phyloP scores from a whole-genome alignment of 306 rosid genomes.

The Mimosa pudica region DNA sequence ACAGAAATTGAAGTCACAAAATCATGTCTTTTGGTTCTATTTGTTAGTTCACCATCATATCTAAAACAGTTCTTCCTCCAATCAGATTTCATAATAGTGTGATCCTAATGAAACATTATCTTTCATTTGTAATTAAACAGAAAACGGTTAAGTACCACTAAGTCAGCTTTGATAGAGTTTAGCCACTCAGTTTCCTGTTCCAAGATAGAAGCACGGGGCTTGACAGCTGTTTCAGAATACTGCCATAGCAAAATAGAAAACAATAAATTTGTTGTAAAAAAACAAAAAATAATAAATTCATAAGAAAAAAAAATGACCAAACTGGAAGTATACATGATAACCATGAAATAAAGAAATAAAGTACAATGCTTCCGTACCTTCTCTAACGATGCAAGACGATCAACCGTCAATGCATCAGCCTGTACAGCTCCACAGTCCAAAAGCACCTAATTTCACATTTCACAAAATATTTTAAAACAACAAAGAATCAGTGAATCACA shows the following conservation, averaged over 20 bases:
- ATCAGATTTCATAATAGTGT: background rate
- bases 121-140: background rate
- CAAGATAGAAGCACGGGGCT: constrained; percentile 77
- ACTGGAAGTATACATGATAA: constrained; percentile 5
- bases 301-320: background rate
- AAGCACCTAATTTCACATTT: constrained; percentile 59
- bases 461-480: background rate
- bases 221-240: constrained; percentile 93
- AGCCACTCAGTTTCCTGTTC: constrained; percentile 82
- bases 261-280: background rate
- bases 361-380: constrained; percentile 57
- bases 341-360: constrained; percentile 13
- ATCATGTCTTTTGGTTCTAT: constrained; percentile 2
- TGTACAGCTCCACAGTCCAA: constrained; percentile 98
- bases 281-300: too few relatives aligned
- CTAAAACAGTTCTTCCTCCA: background rate
- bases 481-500: background rate
- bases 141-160: constrained; percentile 65
- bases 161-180: constrained; percentile 83
- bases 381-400: constrained; percentile 94
- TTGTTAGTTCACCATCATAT: background rate
- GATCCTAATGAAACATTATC: background rate
- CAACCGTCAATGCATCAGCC: constrained; percentile 94
- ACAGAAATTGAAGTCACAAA: constrained; percentile 13
- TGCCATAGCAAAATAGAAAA: constrained; percentile 36